Percentiles rank a stretch among this genome's conserved stretches.
These are phyloP conservation scores for Naganishia kalamii DNA, from an alignment of 768 basidiomycete genomes.

Conservation along the genomic window DNA sequence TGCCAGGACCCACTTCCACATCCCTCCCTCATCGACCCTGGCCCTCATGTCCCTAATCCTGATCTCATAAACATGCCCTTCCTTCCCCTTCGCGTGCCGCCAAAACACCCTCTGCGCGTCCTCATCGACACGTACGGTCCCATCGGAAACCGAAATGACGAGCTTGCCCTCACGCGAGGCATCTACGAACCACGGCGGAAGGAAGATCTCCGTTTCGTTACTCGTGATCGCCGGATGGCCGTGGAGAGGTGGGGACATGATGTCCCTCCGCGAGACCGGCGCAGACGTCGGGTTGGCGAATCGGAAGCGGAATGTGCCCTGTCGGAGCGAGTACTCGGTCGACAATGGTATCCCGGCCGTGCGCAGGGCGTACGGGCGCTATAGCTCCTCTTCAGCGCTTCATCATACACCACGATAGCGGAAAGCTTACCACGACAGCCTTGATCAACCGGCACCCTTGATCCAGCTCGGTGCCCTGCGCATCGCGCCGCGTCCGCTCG, in stretches of 20 bases:
- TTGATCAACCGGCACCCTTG: slow-evolving; percentile 72
- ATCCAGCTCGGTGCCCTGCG: slow-evolving; percentile 60
- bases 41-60: slow-evolving; percentile 4
- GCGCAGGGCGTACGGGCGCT: slow-evolving; percentile 83
- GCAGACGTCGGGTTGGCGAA: slow-evolving; percentile 18
- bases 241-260: not conserved
- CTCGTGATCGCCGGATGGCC: slow-evolving; percentile 16
- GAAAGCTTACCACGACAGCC: slow-evolving; percentile 56
- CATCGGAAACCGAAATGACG: slow-evolving; percentile 10
- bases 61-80: slow-evolving; percentile 10
- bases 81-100: not conserved
- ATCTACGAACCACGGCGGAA: slow-evolving; percentile 12
- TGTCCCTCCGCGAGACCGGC: not conserved
- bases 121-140: not conserved
- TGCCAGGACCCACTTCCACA: not conserved
- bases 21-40: not conserved
- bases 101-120: slow-evolving; percentile 10
- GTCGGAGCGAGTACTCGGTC: slow-evolving; percentile 58
- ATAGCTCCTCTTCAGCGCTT: not conserved
- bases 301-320: slow-evolving; percentile 21
- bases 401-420: not conserved
- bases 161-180: not conserved
- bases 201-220: slow-evolving; percentile 11
- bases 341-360: slow-evolving; percentile 73
- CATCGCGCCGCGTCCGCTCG: slow-evolving; percentile 52